Evolutionary conservation across 78 protist species (phyloP).

Genomic region (Mantamonas sphyraenae): DNA sequence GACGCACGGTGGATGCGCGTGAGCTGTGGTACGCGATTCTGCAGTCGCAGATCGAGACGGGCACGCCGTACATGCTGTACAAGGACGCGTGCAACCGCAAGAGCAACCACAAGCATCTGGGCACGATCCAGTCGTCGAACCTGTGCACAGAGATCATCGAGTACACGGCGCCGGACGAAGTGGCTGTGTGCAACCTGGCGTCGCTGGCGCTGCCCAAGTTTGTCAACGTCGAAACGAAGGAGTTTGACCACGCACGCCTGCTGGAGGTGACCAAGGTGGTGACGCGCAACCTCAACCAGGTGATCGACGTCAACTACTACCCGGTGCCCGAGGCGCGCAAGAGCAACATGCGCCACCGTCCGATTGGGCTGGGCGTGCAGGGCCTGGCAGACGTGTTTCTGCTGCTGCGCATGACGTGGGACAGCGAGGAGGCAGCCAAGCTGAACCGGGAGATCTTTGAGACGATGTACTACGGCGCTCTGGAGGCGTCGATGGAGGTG

Average conservation of each 20-base stretch:
- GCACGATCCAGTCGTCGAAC: slow-evolving; percentile 90
- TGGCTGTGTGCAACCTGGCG: slow-evolving; percentile 96
- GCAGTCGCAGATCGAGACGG: slow-evolving; percentile 95
- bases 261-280: slow-evolving; percentile 43
- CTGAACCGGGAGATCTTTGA: slow-evolving; percentile 94
- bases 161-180: slow-evolving; percentile 90
- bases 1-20: slow-evolving; percentile 75
- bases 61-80: slow-evolving; percentile 96
- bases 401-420: slow-evolving; percentile 81
- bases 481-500: slow-evolving; percentile 31
- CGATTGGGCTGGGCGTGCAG: slow-evolving; percentile 94
- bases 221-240: slow-evolving; percentile 27
- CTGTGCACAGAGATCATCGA: slow-evolving; percentile 96
- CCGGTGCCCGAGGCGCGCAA: slow-evolving; percentile 88
- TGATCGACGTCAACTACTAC: slow-evolving; percentile 91
- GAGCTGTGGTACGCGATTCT: slow-evolving; percentile 93
- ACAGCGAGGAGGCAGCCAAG: slow-evolving; percentile 67
- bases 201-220: slow-evolving; percentile 90
- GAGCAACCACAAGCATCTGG: slow-evolving; percentile 59
- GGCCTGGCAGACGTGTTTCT: slow-evolving; percentile 95
- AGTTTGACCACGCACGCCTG: slow-evolving; percentile 72
- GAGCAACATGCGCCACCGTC: slow-evolving; percentile 90
- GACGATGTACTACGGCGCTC: slow-evolving; percentile 88
- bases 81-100: slow-evolving; percentile 94
- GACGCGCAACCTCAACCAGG: slow-evolving; percentile 79